These are phyloP conservation scores for Quercus dentata DNA, from an alignment of 306 rosid genomes.

Conservation along the genomic window DNA sequence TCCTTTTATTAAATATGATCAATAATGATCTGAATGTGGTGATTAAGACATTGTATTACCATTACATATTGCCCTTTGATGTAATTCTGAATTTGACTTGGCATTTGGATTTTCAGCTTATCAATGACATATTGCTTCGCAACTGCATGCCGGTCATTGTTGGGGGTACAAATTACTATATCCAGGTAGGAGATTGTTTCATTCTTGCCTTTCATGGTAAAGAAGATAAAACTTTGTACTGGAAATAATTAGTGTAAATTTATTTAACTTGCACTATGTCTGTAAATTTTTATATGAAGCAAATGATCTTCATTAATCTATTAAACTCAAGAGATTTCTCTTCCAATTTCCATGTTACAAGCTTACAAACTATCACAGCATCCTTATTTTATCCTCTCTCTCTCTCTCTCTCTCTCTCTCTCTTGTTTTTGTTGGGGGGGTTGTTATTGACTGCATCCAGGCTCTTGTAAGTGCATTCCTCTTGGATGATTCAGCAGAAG, in stretches of 20 bases:
- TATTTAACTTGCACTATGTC: neutral
- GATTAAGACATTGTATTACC: neutral
- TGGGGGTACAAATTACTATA: constrained; percentile 96
- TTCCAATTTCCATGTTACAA: neutral
- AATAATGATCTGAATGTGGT: neutral
- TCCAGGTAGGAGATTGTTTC: constrained; percentile 52
- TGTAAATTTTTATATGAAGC: neutral
- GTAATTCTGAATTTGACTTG: neutral
- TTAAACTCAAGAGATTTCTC: neutral
- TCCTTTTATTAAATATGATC: neutral
- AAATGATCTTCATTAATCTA: neutral
- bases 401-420: too few species aligned
- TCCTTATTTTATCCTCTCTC: neutral
- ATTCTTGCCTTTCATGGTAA: neutral
- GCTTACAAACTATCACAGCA: neutral
- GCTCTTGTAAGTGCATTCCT: constrained; percentile 87
- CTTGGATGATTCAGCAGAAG: constrained; percentile 60
- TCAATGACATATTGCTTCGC: constrained; percentile 63
- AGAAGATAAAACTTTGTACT: neutral
- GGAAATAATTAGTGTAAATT: neutral
- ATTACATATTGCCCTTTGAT: neutral
- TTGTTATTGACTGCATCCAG: constrained; percentile 30
- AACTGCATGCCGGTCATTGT: constrained; percentile 71
- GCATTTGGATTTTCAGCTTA: constrained; percentile 49
- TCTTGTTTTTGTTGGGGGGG: neutral